These are phyloP conservation scores for Solanum microdontum DNA, from an alignment of 257 asterid species.

Conservation along the genomic window DNA sequence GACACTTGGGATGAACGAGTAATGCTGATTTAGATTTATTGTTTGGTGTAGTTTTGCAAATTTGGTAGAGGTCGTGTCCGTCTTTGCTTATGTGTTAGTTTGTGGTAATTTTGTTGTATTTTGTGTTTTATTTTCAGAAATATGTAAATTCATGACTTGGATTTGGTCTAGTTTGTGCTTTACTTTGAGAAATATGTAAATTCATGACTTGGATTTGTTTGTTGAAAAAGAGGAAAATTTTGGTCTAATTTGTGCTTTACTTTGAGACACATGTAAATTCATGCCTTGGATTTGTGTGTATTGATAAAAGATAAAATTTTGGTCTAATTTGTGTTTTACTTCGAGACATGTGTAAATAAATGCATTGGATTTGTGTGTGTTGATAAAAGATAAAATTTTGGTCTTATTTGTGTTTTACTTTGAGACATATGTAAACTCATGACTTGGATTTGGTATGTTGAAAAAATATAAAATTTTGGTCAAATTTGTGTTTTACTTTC, in stretches of 20 bases:
- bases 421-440: background rate
- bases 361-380: background rate
- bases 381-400: background rate
- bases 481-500: background rate
- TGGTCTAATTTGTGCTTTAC: background rate
- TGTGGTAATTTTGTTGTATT: background rate
- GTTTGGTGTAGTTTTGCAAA: background rate
- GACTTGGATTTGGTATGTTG: background rate
- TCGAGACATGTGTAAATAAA: background rate
- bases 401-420: background rate
- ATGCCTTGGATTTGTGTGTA: background rate
- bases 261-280: background rate
- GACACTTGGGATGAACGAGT: background rate
- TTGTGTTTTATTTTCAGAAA: background rate
- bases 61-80: background rate
- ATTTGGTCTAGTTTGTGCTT: background rate
- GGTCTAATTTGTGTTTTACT: background rate
- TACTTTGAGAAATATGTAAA: background rate
- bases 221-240: background rate
- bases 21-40: background rate
- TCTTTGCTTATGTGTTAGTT: background rate
- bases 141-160: background rate
- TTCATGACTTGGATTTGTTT: background rate
- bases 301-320: background rate
- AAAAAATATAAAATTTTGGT: background rate